A percentile compares a stretch with the other conserved stretches of the same genome.
Evolutionary conservation across 169 alveolate genomes (phyloP).

Genomic region (Eimeria maxima): DNA sequence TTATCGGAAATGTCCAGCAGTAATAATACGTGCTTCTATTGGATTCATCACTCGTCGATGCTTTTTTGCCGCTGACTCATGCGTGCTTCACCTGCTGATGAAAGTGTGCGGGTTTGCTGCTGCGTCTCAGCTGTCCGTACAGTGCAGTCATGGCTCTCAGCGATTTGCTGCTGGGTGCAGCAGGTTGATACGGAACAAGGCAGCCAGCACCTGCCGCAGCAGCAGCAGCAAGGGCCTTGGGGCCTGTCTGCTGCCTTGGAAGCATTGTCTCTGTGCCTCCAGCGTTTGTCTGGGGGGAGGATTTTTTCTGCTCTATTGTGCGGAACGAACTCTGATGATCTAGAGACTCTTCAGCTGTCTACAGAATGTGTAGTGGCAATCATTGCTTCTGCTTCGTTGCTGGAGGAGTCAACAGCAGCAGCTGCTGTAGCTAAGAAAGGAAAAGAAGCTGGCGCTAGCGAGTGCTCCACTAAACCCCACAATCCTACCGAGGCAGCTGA

Average conservation of each 20-base stretch:
- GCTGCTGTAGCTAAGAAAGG: slow-evolving; percentile 26
- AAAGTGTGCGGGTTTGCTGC: slow-evolving; percentile 1
- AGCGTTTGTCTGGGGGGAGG: slow-evolving; percentile 9
- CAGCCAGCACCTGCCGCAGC: slow-evolving; percentile 2
- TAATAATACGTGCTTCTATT: background rate
- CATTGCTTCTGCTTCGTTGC: slow-evolving; percentile 43
- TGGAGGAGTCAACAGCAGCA: slow-evolving; percentile 62
- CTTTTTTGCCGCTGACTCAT: background rate
- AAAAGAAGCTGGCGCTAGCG: background rate
- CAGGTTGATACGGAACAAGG: slow-evolving; percentile 17
- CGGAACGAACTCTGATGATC: slow-evolving; percentile 21
- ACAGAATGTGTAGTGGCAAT: slow-evolving; percentile 50
- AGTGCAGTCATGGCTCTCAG: slow-evolving; percentile 63
- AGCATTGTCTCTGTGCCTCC: slow-evolving; percentile 52
- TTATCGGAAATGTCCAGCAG: background rate
- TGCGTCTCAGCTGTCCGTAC: slow-evolving; percentile 49
- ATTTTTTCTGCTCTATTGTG: slow-evolving; percentile 35
- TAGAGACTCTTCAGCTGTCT: slow-evolving; percentile 49
- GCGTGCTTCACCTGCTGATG: background rate
- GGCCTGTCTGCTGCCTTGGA: background rate
- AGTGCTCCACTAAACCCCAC: background rate
- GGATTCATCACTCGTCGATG: background rate
- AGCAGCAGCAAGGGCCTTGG: slow-evolving; percentile 15
- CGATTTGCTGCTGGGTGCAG: slow-evolving; percentile 68
- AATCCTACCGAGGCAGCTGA: background rate